Conservation (phyloP, 768 basidiomycete species). For the Ramaria rubella region DNA sequence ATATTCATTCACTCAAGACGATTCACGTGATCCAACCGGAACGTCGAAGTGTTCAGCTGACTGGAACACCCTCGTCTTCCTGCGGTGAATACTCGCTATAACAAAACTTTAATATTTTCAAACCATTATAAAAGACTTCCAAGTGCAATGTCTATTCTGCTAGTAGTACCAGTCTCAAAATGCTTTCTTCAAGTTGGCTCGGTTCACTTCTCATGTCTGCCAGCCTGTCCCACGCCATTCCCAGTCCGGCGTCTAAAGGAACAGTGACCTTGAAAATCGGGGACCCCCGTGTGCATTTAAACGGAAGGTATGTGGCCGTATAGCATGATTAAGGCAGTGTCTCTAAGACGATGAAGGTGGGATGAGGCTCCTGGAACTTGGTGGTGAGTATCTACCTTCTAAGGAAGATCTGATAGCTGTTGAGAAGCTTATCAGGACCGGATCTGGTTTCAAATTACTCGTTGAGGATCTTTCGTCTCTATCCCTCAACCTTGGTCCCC, state of each 20-base stretch:
- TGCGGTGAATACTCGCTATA: neutral
- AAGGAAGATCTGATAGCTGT: neutral
- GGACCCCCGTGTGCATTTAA: slow-evolving; percentile 1
- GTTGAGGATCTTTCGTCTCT: slow-evolving; percentile 37
- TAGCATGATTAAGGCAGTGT: neutral
- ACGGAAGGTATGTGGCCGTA: neutral
- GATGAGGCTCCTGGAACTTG: slow-evolving; percentile 46
- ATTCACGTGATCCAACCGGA: neutral
- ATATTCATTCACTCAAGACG: too few species aligned
- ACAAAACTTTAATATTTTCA: neutral
- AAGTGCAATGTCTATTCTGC: neutral
- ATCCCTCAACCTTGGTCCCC: slow-evolving; percentile 39
- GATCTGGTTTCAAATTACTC: slow-evolving; percentile 48
- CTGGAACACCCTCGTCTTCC: neutral
- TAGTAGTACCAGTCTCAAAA: neutral
- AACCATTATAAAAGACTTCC: neutral
- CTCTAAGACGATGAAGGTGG: slow-evolving; percentile 30
- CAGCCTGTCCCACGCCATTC: neutral
- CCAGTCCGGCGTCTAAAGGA: neutral
- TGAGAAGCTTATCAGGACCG: slow-evolving; percentile 32
- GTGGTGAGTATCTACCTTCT: slow-evolving; percentile 32
- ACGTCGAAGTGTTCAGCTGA: neutral
- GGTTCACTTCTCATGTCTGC: neutral
- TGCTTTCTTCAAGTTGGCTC: neutral
- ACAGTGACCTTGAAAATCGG: neutral